Conservation (phyloP, 1,139 yeast species). For the Protomyces arabidopsidicola region DNA sequence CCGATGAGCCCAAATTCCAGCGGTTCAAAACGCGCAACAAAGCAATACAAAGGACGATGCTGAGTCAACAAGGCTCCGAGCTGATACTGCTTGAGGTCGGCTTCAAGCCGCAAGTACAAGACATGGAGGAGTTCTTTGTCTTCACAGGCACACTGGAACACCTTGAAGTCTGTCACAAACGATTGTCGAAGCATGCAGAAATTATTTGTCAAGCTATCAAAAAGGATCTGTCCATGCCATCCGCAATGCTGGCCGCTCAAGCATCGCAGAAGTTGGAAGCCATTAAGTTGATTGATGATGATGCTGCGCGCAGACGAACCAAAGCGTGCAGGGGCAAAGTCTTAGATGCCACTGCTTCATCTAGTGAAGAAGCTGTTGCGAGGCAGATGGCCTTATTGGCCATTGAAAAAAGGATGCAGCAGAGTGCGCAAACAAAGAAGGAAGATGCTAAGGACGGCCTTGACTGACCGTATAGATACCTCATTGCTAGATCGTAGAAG, state of each 20-base stretch:
- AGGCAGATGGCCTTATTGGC: neutral
- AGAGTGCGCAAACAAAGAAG: neutral
- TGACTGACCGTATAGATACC: no score
- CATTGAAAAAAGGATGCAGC: neutral
- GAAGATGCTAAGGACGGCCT: neutral
- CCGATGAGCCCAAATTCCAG: constrained; percentile 8
- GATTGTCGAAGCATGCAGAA: constrained; percentile 1
- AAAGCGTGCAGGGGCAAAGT: neutral
- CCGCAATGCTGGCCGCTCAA: constrained; percentile 1
- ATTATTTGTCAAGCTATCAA: constrained; percentile 2
- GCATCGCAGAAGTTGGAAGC: constrained; percentile 8
- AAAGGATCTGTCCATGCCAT: constrained; percentile 1
- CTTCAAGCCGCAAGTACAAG: constrained; percentile 2
- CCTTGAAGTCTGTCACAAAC: neutral
- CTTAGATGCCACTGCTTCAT: neutral
- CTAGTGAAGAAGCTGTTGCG: neutral
- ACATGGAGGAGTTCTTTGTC: constrained; percentile 9
- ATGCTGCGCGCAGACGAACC: neutral
- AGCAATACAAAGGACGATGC: neutral
- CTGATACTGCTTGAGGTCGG: constrained; percentile 12
- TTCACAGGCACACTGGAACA: neutral
- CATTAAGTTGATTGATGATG: constrained; percentile 9
- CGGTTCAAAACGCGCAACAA: constrained; percentile 6
- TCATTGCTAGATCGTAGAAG: no score
- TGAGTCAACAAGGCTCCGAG: constrained; percentile 8